These are phyloP conservation scores for Seiridium cupressi DNA, from an alignment of 2,329 filamentous ascomycete genomes.

Conservation along the genomic window DNA sequence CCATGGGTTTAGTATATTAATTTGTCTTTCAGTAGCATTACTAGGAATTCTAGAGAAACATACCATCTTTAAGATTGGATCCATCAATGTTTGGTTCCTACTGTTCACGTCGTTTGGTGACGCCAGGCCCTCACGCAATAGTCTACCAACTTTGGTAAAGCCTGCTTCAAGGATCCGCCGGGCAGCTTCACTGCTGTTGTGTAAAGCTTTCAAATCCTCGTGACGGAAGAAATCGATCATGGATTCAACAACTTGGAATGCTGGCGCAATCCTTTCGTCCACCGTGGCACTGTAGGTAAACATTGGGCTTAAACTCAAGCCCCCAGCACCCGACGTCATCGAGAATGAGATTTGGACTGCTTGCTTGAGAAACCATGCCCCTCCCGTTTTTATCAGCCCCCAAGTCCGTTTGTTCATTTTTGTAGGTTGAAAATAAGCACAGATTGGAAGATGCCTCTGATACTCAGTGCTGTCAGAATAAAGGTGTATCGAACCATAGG, in stretches of 20 bases:
- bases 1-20: too few relatives aligned
- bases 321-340: slow-evolving; percentile 7
- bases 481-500: neutral
- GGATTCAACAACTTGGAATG: neutral
- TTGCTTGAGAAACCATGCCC: neutral
- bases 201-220: too few relatives aligned
- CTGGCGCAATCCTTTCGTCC: neutral
- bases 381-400: neutral
- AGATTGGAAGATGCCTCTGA: neutral
- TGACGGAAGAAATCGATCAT: too few relatives aligned
- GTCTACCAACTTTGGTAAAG: neutral
- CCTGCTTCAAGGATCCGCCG: neutral
- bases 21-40: too few relatives aligned
- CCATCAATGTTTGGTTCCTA: neutral
- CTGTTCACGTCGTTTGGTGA: neutral
- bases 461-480: neutral
- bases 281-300: slow-evolving; percentile 13
- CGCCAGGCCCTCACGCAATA: neutral
- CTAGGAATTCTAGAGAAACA: too few relatives aligned
- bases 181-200: too few relatives aligned
- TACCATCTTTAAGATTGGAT: neutral
- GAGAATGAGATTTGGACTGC: slow-evolving; percentile 8
- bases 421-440: neutral
- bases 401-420: neutral
- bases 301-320: slow-evolving; percentile 6